Conservation (phyloP, 345 rosid genomes). For the Sonneratia alba region DNA sequence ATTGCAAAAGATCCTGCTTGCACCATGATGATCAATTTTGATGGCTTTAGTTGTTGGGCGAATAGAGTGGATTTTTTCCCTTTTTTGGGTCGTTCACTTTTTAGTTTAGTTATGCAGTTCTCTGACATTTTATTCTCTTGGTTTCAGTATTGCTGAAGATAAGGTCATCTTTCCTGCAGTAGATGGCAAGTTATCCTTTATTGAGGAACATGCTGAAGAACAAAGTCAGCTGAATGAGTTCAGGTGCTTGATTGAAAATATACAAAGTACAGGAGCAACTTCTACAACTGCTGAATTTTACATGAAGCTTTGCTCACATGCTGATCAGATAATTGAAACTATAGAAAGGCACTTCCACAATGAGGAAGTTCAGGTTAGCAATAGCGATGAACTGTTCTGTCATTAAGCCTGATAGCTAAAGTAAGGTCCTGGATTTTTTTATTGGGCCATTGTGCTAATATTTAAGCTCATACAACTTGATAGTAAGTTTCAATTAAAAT, state of each 20-base stretch:
- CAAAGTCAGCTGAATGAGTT: conserved; percentile 68
- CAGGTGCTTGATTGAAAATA: conserved; percentile 66
- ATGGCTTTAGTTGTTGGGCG: background rate
- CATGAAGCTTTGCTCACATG: conserved; percentile 66
- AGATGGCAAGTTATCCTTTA: conserved; percentile 63
- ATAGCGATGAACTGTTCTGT: background rate
- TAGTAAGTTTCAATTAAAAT: background rate
- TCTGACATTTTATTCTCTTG: conserved; percentile 10
- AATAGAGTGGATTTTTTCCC: background rate
- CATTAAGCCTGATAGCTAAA: background rate
- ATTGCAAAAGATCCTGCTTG: background rate
- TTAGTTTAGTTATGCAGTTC: background rate
- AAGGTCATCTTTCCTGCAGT: conserved; percentile 85
- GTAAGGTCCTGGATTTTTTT: background rate
- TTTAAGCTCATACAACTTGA: background rate
- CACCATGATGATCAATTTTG: background rate
- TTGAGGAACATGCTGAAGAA: conserved; percentile 76
- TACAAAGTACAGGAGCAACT: conserved; percentile 60
- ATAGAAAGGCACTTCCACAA: conserved; percentile 60
- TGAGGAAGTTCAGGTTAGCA: conserved; percentile 79
- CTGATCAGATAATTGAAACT: conserved; percentile 79
- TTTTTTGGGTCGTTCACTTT: conserved; percentile 5
- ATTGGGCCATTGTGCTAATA: background rate
- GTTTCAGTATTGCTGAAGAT: conserved; percentile 80
- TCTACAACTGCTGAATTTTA: conserved; percentile 63